A percentile compares a stretch with the other conserved stretches of the same genome.
Conservation (phyloP, 2,329 filamentous ascomycete genomes). For the Torrubiella hemipterigena region DNA sequence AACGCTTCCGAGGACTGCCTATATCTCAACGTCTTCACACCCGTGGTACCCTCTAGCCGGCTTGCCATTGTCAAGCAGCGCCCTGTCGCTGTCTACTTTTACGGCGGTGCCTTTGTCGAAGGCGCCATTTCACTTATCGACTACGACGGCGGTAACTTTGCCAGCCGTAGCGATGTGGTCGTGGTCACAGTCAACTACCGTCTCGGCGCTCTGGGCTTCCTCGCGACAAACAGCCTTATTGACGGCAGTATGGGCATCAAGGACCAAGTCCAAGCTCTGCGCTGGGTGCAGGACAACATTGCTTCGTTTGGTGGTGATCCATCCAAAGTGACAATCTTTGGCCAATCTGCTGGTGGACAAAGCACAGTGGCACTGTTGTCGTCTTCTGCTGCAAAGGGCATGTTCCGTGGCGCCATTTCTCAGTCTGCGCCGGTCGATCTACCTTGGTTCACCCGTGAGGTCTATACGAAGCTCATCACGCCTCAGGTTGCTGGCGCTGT, state of each 20-base stretch:
- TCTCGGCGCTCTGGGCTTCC: slow-evolving; percentile 8
- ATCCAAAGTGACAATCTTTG: not conserved
- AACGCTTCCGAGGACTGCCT: not conserved
- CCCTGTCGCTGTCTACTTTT: slow-evolving; percentile 1
- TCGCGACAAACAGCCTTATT: slow-evolving; percentile 5
- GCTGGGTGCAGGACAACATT: slow-evolving; percentile 26
- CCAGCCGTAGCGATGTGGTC: slow-evolving; percentile 14
- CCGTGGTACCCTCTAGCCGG: not conserved
- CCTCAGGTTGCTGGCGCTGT: too few species aligned
- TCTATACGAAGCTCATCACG: too few species aligned
- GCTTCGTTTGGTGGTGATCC: slow-evolving; percentile 1
- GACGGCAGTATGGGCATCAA: slow-evolving; percentile 10
- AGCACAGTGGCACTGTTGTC: too few species aligned
- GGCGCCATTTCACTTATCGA: not conserved
- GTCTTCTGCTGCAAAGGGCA: too few species aligned
- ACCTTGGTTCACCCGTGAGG: too few species aligned
- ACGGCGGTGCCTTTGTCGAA: not conserved
- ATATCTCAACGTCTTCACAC: not conserved
- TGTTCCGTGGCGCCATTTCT: too few species aligned
- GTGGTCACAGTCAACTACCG: slow-evolving; percentile 10
- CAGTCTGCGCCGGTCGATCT: too few species aligned
- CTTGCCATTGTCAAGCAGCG: not conserved
- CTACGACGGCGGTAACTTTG: slow-evolving; percentile 1
- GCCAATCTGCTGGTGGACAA: slow-evolving; percentile 2
- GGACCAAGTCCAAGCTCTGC: slow-evolving; percentile 21